Conservation (phyloP, 306 rosid genomes). For the Pyrus pyrifolia region DNA sequence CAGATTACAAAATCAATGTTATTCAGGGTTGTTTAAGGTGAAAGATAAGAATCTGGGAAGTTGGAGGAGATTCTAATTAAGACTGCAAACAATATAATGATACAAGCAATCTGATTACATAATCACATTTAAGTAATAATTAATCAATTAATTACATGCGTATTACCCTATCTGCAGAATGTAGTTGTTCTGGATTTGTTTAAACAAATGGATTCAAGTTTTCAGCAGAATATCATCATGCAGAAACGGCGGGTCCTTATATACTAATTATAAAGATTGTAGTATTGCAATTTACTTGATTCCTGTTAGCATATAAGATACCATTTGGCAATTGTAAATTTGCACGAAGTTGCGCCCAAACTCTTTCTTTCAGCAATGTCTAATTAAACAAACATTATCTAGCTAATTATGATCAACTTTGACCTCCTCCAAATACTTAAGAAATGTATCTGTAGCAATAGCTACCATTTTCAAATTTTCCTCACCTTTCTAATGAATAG, state of each 20-base stretch:
- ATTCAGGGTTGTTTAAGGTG: background rate
- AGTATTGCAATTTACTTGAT: background rate
- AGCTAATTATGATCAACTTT: background rate
- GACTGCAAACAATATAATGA: background rate
- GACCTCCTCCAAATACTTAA: background rate
- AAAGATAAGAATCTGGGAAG: background rate
- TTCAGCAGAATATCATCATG: background rate
- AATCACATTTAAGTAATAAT: background rate
- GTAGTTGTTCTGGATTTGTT: background rate
- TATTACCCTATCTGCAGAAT: background rate
- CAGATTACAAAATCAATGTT: background rate
- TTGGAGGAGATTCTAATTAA: background rate
- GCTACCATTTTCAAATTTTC: background rate
- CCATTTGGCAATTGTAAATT: background rate
- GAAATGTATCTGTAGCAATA: background rate
- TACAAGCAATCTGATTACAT: background rate
- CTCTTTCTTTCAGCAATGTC: slow-evolving; percentile 2
- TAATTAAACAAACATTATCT: background rate
- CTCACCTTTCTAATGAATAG: background rate
- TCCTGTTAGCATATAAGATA: background rate
- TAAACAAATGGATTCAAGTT: background rate
- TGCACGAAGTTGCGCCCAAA: slow-evolving; percentile 15
- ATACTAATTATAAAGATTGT: background rate
- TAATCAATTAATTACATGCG: background rate
- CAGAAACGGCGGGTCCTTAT: slow-evolving; percentile 4